Conservation (phyloP, 352 stramenopile species). For the Phytophthora kernoviae region DNA sequence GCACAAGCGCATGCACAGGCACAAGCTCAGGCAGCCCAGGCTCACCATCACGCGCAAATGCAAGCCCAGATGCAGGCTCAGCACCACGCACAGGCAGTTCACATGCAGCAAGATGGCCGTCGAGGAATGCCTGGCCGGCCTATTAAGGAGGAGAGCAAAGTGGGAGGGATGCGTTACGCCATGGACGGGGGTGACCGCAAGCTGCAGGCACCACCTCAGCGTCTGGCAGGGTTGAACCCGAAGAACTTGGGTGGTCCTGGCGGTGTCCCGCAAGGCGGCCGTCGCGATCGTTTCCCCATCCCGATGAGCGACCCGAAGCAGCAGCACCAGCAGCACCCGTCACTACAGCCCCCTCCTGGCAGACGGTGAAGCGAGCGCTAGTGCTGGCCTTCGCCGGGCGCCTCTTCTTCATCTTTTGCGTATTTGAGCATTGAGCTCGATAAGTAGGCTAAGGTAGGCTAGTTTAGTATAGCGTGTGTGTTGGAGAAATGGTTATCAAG, state of each 20-base stretch:
- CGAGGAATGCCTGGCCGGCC: slow-evolving; percentile 63
- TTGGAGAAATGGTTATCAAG: slow-evolving; percentile 42
- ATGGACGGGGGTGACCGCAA: slow-evolving; percentile 72
- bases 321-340: slow-evolving; percentile 69
- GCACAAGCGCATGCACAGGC: slow-evolving; percentile 65
- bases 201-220: slow-evolving; percentile 56
- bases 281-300: slow-evolving; percentile 76
- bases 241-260: slow-evolving; percentile 69
- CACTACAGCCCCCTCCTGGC: slow-evolving; percentile 66
- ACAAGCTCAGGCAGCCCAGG: slow-evolving; percentile 64
- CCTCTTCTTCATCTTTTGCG: slow-evolving; percentile 36
- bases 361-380: slow-evolving; percentile 54
- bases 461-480: slow-evolving; percentile 41
- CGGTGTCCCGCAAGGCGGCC: slow-evolving; percentile 46
- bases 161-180: slow-evolving; percentile 58
- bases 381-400: slow-evolving; percentile 20
- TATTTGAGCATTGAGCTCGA: slow-evolving; percentile 25
- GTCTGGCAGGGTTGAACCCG: slow-evolving; percentile 70
- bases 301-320: slow-evolving; percentile 78
- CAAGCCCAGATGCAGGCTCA: slow-evolving; percentile 64
- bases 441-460: slow-evolving; percentile 39
- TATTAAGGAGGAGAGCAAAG: slow-evolving; percentile 75
- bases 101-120: slow-evolving; percentile 65
- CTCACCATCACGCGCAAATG: slow-evolving; percentile 65
- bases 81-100: slow-evolving; percentile 63